Conservation (phyloP, 2,329 filamentous ascomycete genomes). For the Aspergillus sp. region DNA sequence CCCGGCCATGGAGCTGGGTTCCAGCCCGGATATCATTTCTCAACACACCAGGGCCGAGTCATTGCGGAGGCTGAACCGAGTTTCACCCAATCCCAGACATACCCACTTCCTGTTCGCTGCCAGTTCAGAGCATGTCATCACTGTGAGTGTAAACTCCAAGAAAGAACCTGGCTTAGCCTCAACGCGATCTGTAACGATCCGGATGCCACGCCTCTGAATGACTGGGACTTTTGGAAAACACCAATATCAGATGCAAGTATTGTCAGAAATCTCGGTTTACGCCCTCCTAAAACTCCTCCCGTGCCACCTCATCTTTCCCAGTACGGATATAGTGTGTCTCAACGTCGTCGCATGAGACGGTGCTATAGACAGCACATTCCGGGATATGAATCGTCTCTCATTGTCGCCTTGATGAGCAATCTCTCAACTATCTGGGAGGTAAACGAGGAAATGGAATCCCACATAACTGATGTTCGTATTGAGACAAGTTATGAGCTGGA, state of each 20-base stretch:
- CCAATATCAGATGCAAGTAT: conserved; percentile 26
- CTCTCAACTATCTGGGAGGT: conserved; percentile 9
- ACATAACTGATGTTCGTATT: not conserved
- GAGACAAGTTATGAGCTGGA: not conserved
- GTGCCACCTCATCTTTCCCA: conserved; percentile 1
- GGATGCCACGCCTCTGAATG: conserved; percentile 20
- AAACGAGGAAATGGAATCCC: conserved; percentile 1
- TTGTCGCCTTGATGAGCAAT: not conserved
- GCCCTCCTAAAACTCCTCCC: not conserved
- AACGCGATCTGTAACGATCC: conserved; percentile 39
- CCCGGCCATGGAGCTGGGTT: not conserved
- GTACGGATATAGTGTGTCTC: not conserved
- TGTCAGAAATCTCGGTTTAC: conserved; percentile 22
- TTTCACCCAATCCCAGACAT: not conserved
- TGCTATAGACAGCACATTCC: not conserved
- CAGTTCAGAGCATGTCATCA: conserved; percentile 17
- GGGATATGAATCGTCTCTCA: not conserved
- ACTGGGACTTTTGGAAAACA: conserved; percentile 32
- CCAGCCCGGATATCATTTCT: not conserved
- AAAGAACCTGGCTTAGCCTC: conserved; percentile 48
- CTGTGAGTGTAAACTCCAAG: conserved; percentile 25
- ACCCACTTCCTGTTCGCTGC: conserved; percentile 6
- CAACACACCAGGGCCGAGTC: not conserved
- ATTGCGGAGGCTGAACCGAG: not conserved
- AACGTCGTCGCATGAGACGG: not conserved